phyloP scores from a whole-genome alignment of 768 basidiomycete species.

The Hypholoma fasciculare region DNA sequence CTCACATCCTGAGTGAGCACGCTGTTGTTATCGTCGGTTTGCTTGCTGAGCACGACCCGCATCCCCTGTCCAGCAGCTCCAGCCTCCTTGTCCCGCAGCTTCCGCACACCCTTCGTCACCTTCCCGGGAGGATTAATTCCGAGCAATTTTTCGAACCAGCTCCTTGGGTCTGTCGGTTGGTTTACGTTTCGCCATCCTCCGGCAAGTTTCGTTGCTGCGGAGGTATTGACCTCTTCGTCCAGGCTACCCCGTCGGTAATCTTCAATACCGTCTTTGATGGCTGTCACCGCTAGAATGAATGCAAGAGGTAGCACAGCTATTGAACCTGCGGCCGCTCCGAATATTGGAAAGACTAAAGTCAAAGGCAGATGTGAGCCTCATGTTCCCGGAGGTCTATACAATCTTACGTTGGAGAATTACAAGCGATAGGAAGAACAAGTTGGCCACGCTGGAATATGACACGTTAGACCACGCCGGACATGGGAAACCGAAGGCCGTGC shows the following conservation, averaged over 20 bases:
- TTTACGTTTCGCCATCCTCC: slow-evolving; percentile 89
- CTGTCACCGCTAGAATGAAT: slow-evolving; percentile 87
- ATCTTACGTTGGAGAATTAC: slow-evolving; percentile 75
- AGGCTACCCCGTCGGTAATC: slow-evolving; percentile 88
- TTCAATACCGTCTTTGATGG: slow-evolving; percentile 94
- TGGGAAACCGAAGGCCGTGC: slow-evolving; percentile 16
- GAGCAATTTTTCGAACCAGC: slow-evolving; percentile 74
- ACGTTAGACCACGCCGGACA: slow-evolving; percentile 7
- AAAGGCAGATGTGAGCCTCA: slow-evolving; percentile 9
- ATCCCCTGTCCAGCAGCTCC: slow-evolving; percentile 56
- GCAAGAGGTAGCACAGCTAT: slow-evolving; percentile 83
- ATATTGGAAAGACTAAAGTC: slow-evolving; percentile 77
- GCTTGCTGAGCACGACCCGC: slow-evolving; percentile 60
- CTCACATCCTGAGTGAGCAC: slow-evolving; percentile 38
- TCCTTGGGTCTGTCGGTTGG: slow-evolving; percentile 72
- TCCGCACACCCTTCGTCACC: slow-evolving; percentile 83
- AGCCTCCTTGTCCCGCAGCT: slow-evolving; percentile 81
- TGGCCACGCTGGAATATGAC: slow-evolving; percentile 63
- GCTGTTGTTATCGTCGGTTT: slow-evolving; percentile 40
- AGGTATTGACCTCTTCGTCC: slow-evolving; percentile 95
- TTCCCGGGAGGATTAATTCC: slow-evolving; percentile 70
- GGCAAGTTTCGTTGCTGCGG: slow-evolving; percentile 85
- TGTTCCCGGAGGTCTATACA: background rate
- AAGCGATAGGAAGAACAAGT: slow-evolving; percentile 87
- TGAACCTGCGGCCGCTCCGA: slow-evolving; percentile 83